Evolutionary conservation across 148 eudicot species (phyloP).

Genomic region (Agrostemma githago): DNA sequence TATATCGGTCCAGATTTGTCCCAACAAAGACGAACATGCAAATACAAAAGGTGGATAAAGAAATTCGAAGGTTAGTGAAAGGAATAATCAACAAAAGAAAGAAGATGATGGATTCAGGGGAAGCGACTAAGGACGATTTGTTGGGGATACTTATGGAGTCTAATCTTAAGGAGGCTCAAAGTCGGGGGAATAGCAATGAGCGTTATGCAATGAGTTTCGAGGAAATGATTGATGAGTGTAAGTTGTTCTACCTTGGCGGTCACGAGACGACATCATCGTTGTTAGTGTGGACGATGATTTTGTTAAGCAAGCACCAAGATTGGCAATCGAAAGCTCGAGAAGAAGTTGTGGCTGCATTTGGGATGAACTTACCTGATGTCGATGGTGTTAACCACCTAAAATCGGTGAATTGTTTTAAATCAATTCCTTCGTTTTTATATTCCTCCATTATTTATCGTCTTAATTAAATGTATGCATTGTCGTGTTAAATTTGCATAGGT

Average conservation of each 20-base stretch:
- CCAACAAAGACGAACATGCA: constrained; percentile 32
- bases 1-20: constrained; percentile 15
- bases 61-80: constrained; percentile 19
- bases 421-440: too few species aligned
- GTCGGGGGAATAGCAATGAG: constrained; percentile 8
- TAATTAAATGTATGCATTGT: too few species aligned
- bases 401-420: background rate
- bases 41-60: constrained; percentile 8
- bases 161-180: constrained; percentile 16
- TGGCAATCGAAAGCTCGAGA: constrained; percentile 39
- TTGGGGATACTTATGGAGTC: constrained; percentile 36
- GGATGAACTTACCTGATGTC: constrained; percentile 29
- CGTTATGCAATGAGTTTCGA: constrained; percentile 20
- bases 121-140: constrained; percentile 23
- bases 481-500: constrained; percentile 24
- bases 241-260: constrained; percentile 41
- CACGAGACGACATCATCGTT: constrained; percentile 36
- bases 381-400: constrained; percentile 25
- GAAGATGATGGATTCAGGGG: constrained; percentile 32
- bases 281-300: constrained; percentile 37
- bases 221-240: constrained; percentile 37
- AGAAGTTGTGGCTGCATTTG: constrained; percentile 31
- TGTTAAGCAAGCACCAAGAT: constrained; percentile 33
- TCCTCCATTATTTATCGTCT: too few species aligned
- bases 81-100: constrained; percentile 26